phyloP scores from a whole-genome alignment of 2,329 filamentous ascomycete species.

The Colletotrichum endophyticum region DNA sequence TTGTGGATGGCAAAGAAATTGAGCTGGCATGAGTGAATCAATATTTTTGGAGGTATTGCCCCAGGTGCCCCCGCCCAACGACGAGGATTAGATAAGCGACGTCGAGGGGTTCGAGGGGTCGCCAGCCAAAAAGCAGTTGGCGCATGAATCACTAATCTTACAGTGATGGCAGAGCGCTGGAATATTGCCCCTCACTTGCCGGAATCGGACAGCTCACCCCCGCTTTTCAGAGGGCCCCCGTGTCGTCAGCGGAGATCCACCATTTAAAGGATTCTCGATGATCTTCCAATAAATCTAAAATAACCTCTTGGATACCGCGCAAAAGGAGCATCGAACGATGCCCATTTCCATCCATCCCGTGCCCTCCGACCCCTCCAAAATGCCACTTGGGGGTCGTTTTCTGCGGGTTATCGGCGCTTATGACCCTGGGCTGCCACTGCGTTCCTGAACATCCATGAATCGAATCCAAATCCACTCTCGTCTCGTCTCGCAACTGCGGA shows the following conservation, averaged over 20 bases:
- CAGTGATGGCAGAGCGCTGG: background rate
- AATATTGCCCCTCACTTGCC: constrained; percentile 16
- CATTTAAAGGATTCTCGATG: constrained; percentile 7
- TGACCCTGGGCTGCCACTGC: background rate
- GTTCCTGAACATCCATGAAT: background rate
- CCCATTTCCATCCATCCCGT: background rate
- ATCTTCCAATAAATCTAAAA: constrained; percentile 19
- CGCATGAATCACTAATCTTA: constrained; percentile 19
- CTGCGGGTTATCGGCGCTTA: background rate
- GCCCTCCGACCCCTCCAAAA: background rate
- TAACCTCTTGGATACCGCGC: constrained; percentile 9
- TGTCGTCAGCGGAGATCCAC: constrained; percentile 16
- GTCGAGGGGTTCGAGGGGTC: background rate
- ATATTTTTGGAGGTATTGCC: constrained; percentile 14
- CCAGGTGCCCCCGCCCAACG: background rate
- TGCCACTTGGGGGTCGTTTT: background rate
- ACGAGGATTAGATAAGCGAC: constrained; percentile 21
- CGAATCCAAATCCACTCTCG: background rate
- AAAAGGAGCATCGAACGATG: constrained; percentile 5
- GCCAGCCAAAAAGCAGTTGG: background rate
- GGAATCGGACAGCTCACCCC: background rate
- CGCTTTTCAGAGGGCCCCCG: background rate
- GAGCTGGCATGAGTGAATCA: constrained; percentile 7
- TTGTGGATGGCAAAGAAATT: constrained; percentile 18
- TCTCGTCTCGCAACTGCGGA: background rate